These are phyloP conservation scores for Atkinsonella texensis DNA, from an alignment of 2,329 filamentous ascomycete genomes.

Conservation along the genomic window DNA sequence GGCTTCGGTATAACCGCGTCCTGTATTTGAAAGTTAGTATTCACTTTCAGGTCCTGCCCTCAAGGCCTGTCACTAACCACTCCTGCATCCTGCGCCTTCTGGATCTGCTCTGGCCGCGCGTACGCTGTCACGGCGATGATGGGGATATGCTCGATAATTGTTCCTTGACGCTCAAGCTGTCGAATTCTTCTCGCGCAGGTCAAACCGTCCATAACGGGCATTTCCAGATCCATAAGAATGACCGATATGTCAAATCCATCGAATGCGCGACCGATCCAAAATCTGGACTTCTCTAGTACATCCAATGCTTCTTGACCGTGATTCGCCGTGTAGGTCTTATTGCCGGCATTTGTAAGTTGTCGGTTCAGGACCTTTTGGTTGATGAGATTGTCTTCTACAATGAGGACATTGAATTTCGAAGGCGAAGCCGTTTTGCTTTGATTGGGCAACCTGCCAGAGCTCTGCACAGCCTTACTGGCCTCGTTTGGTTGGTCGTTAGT, in stretches of 20 bases:
- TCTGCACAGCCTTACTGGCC: not conserved
- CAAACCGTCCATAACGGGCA: constrained; percentile 74
- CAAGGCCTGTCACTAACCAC: constrained; percentile 42
- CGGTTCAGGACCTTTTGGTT: constrained; percentile 52
- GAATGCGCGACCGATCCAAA: constrained; percentile 37
- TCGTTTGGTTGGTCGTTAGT: not conserved
- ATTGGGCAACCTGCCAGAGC: not conserved
- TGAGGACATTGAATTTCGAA: constrained; percentile 41
- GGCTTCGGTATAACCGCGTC: constrained; percentile 7
- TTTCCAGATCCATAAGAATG: constrained; percentile 70
- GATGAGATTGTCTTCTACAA: constrained; percentile 56
- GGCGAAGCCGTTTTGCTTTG: not conserved
- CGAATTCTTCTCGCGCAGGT: constrained; percentile 61
- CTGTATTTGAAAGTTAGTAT: not conserved
- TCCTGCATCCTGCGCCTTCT: constrained; percentile 56
- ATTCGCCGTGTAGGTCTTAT: constrained; percentile 50
- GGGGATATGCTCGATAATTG: constrained; percentile 52
- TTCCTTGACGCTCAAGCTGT: constrained; percentile 49
- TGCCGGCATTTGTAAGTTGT: constrained; percentile 47
- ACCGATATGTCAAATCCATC: constrained; percentile 44
- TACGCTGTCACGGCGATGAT: constrained; percentile 78
- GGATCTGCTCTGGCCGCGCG: constrained; percentile 60
- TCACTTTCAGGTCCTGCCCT: not conserved
- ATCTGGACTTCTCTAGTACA: constrained; percentile 39
- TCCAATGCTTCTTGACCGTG: constrained; percentile 51